Evolutionary conservation across 306 rosid genomes (phyloP).

Genomic region (Cucurbita ficifolia): DNA sequence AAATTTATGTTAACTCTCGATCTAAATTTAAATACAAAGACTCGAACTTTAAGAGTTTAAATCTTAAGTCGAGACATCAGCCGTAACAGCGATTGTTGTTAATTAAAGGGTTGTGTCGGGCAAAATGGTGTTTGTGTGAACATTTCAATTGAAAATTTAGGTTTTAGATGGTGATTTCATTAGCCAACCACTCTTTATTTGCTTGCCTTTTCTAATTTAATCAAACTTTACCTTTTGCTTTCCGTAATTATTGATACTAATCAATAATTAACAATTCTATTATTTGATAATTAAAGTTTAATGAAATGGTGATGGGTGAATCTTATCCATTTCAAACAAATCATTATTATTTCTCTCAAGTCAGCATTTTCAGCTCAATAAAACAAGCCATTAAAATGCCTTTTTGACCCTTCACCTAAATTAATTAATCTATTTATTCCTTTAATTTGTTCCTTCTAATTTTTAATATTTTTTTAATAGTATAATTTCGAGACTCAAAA

Average conservation of each 20-base stretch:
- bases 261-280: neutral
- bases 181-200: neutral
- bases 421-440: no score
- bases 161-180: neutral
- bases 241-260: neutral
- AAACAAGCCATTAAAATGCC: neutral
- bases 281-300: neutral
- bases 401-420: neutral
- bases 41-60: no score
- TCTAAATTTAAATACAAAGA: no score
- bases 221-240: neutral
- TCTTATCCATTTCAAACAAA: neutral
- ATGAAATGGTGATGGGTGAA: neutral
- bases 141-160: neutral
- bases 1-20: no score
- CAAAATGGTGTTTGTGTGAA: constrained; percentile 4
- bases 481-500: no score
- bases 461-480: no score
- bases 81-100: no score
- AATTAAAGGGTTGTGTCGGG: neutral
- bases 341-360: neutral
- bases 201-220: neutral
- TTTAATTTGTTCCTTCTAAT: no score
- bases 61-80: no score
- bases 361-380: neutral